Evolutionary conservation across 2,329 filamentous ascomycete species (phyloP), one percentile per base, ranked within the genome.

Genomic region (Apiospora hydei): DNA sequence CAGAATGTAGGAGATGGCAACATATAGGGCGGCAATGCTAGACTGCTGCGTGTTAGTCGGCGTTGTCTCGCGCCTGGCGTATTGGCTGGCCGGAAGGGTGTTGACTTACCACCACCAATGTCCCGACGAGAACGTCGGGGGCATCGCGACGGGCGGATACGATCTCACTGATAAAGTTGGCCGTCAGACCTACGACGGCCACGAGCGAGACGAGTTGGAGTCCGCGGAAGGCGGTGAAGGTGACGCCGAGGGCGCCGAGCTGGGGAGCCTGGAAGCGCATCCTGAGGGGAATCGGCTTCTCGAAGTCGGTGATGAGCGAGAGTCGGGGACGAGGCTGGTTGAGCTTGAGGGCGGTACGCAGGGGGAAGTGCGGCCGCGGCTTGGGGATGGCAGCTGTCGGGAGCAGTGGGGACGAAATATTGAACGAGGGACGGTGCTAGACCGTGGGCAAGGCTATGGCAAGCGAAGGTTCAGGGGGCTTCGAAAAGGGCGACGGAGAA

Each of bases 111-210:
- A 97, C 90, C 73, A 90, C 90, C 74, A 98, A 87, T 3, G 94
- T 94, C 43, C 91, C 94, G 43, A 97, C 89, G 30, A 98, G 86
- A 67, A 95, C 90, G 69, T 89, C 85, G 0, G 94, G 93, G 0
- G 93, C 90, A 43, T 88, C 86, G 71, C 91, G 88, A 74, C 91
- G 88, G 30, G 86, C 88, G 61, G 86, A 84, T 64, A 94, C 89
- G 80, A 97, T 94, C 77, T 93, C 88, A 34, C 91, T 87, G 78
- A 97, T 91, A 82, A 98, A 97, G 82, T 95, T 94, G 78, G 92
- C 90, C 0, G 91, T 91, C 81, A 98, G 89, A 66, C 94, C 94
- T 75, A 97, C 92, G 76, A 96, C 90, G 72, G 91, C 86, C 72
- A 96, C 86, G 79, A 98, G 91, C 38, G 89, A 90, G 74, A 93